A percentile compares a stretch with the other conserved stretches of the same genome.
Conservation (phyloP, 148 eudicot genomes). For the Beta vulgaris region DNA sequence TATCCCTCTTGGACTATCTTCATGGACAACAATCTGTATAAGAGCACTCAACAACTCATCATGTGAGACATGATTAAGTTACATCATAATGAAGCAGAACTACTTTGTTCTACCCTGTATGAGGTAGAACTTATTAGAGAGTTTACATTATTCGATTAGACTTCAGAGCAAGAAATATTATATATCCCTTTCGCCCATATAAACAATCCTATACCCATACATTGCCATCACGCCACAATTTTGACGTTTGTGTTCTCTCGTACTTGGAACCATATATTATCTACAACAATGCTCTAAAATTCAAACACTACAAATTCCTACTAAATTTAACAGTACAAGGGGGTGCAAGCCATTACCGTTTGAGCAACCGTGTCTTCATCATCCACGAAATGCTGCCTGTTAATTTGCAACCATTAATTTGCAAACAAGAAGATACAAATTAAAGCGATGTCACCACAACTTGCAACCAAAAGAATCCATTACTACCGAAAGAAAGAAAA, state of each 20-base stretch:
- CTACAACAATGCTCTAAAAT: neutral
- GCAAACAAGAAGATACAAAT: neutral
- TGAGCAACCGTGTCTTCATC: conserved; percentile 32
- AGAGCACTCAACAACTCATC: neutral
- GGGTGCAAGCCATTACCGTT: conserved; percentile 22
- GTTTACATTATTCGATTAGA: neutral
- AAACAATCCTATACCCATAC: no score
- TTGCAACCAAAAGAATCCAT: neutral
- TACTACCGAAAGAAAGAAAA: neutral
- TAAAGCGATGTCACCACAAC: neutral
- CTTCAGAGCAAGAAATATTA: no score
- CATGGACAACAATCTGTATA: conserved; percentile 69
- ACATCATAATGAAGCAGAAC: neutral
- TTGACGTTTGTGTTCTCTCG: neutral
- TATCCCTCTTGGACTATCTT: conserved; percentile 68
- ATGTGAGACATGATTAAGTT: neutral
- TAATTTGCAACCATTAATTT: no score
- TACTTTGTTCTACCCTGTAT: neutral
- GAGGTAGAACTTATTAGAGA: no score
- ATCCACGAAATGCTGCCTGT: conserved; percentile 38
- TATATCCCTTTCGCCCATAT: neutral
- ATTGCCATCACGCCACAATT: neutral
- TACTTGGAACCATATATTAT: neutral
- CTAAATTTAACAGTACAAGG: neutral
- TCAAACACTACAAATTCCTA: neutral